Conservation (phyloP, 225 moss, liverwort and hornwort genomes). For the Rhytidiadelphus loreus region DNA sequence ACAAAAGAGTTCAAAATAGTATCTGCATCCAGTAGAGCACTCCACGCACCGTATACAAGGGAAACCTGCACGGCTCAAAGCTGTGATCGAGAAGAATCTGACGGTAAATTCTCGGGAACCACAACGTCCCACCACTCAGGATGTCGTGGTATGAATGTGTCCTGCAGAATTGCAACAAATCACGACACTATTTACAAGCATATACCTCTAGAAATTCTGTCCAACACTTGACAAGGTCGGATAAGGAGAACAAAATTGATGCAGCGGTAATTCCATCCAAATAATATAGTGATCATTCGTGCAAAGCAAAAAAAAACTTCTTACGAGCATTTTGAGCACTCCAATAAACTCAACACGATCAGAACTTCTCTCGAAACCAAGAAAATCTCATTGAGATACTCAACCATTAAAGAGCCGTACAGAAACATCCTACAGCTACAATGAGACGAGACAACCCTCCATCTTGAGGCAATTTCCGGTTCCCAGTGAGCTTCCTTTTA, state of each 20-base stretch:
- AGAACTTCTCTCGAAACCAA: background rate
- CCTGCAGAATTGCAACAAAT: slow-evolving; percentile 7
- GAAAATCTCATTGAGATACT: background rate
- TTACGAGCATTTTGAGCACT: background rate
- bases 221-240: background rate
- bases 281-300: background rate
- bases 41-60: no score
- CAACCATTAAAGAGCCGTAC: background rate
- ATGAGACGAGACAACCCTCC: background rate
- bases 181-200: background rate
- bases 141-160: slow-evolving; percentile 75
- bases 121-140: slow-evolving; percentile 59
- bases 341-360: background rate
- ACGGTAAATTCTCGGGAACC: slow-evolving; percentile 25
- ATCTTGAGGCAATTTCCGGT: background rate
- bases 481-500: background rate
- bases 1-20: fast-evolving
- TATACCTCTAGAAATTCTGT: background rate
- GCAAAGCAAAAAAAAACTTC: background rate
- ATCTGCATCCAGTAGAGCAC: no score
- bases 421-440: background rate
- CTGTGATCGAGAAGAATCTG: background rate
- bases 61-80: background rate
- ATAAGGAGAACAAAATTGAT: background rate
- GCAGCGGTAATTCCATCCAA: background rate